phyloP scores from a whole-genome alignment of 441 rosid species.

The Iberis amara region DNA sequence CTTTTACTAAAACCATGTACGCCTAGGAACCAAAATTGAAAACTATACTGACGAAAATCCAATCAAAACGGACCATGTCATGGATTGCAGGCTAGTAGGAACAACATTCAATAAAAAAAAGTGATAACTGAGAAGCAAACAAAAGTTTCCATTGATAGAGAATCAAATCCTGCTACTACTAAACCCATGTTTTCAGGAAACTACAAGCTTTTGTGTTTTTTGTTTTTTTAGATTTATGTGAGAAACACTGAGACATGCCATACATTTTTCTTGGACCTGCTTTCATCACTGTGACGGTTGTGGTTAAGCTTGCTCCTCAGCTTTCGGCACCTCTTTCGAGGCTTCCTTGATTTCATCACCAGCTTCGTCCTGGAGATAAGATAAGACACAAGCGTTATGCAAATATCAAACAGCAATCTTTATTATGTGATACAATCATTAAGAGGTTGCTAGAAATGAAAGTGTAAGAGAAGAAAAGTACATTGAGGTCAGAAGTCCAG shows the following conservation, averaged over 20 bases:
- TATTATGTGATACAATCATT: background rate
- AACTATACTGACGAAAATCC: too few relatives aligned
- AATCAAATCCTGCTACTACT: constrained; percentile 8
- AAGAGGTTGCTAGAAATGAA: too few relatives aligned
- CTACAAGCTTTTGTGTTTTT: constrained; percentile 10
- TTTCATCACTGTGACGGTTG: constrained; percentile 30
- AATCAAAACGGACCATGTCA: too few relatives aligned
- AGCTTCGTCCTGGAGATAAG: constrained; percentile 58
- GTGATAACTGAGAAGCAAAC: background rate
- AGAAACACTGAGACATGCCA: constrained; percentile 15
- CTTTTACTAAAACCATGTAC: too few relatives aligned
- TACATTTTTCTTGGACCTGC: constrained; percentile 24
- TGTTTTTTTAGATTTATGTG: background rate
- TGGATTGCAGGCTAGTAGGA: too few relatives aligned
- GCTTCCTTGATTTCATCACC: constrained; percentile 90
- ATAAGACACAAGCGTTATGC: constrained; percentile 3
- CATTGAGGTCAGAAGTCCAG: constrained; percentile 90
- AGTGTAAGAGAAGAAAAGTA: constrained; percentile 19
- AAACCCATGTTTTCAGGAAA: constrained; percentile 13
- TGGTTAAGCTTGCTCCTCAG: constrained; percentile 12
- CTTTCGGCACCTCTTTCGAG: constrained; percentile 49
- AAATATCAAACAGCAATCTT: background rate
- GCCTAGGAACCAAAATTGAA: too few relatives aligned
- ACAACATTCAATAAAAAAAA: too few relatives aligned
- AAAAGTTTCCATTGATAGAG: constrained; percentile 16